These are phyloP conservation scores for Penicillium malachiteum DNA, from an alignment of 495 filamentous ascomycete species.

Conservation along the genomic window DNA sequence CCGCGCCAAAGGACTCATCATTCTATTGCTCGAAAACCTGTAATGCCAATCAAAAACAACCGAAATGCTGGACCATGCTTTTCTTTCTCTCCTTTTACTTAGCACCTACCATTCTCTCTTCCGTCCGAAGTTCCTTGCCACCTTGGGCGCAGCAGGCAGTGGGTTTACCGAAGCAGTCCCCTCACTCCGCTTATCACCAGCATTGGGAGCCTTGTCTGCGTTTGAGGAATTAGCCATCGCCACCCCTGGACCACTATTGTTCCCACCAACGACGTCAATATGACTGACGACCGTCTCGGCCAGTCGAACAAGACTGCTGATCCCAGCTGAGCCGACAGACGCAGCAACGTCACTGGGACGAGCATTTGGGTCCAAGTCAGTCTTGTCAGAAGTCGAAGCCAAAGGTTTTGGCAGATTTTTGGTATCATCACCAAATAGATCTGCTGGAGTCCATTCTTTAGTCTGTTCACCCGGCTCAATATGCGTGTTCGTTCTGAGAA, in stretches of 20 bases:
- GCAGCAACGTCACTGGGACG: too few relatives aligned
- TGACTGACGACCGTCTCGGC: constrained; percentile 31
- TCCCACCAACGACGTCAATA: constrained; percentile 38
- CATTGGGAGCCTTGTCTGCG: neutral
- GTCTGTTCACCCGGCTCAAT: neutral
- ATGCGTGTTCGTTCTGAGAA: neutral
- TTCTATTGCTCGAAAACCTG: too few relatives aligned
- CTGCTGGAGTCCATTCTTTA: constrained; percentile 22
- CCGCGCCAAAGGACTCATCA: too few relatives aligned
- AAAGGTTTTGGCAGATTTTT: constrained; percentile 1
- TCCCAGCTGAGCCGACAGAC: constrained; percentile 26
- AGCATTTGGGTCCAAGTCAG: neutral
- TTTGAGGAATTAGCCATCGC: too few relatives aligned
- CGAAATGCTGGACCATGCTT: too few relatives aligned
- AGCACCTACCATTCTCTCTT: too few relatives aligned
- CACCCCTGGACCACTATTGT: constrained; percentile 21
- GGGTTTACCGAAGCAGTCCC: too few relatives aligned
- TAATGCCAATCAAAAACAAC: too few relatives aligned
- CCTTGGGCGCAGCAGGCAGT: too few relatives aligned
- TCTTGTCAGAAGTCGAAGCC: neutral
- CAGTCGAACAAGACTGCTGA: constrained; percentile 32
- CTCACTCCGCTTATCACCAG: neutral
- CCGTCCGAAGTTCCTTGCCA: too few relatives aligned
- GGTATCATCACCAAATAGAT: constrained; percentile 28
- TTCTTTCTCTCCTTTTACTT: too few relatives aligned